Evolutionary conservation across 2,329 filamentous ascomycete species (phyloP).

Genomic region (Claviceps sp.): DNA sequence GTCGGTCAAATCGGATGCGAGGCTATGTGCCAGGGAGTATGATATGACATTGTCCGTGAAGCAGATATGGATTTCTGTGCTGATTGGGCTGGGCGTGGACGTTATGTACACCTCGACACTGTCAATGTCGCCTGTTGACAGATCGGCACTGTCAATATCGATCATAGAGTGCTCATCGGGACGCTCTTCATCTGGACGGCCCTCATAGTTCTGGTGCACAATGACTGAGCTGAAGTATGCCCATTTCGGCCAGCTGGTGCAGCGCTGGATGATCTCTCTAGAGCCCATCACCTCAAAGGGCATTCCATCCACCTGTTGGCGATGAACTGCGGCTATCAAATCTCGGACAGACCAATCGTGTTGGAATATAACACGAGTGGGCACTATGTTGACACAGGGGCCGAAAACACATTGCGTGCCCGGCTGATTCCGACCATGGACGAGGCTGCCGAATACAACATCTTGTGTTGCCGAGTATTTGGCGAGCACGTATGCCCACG

Average conservation of each 20-base stretch:
- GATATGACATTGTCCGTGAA: constrained; percentile 3
- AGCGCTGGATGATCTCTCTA: neutral
- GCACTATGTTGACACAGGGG: constrained; percentile 1
- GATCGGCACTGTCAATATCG: constrained; percentile 1
- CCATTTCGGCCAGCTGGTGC: constrained; percentile 2
- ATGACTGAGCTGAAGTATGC: constrained; percentile 2
- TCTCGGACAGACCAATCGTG: neutral
- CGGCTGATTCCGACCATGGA: constrained; percentile 2
- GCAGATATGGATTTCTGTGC: neutral
- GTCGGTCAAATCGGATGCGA: neutral
- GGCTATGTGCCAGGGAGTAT: neutral
- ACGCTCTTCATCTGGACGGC: neutral
- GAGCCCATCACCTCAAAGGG: constrained; percentile 2
- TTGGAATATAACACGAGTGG: neutral
- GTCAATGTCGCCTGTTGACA: constrained; percentile 3
- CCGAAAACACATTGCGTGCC: constrained; percentile 2
- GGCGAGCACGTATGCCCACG: constrained; percentile 1
- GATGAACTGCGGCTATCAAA: neutral
- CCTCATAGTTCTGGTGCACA: constrained; percentile 1
- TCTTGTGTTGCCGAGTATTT: neutral
- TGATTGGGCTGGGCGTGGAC: neutral
- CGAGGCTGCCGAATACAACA: constrained; percentile 2
- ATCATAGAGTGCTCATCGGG: neutral
- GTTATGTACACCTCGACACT: constrained; percentile 3
- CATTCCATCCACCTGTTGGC: neutral